A percentile compares a stretch with the other conserved stretches of the same genome.
These are phyloP conservation scores for Flaveria brownii DNA, from an alignment of 129 eudicot genomes.

Conservation along the genomic window DNA sequence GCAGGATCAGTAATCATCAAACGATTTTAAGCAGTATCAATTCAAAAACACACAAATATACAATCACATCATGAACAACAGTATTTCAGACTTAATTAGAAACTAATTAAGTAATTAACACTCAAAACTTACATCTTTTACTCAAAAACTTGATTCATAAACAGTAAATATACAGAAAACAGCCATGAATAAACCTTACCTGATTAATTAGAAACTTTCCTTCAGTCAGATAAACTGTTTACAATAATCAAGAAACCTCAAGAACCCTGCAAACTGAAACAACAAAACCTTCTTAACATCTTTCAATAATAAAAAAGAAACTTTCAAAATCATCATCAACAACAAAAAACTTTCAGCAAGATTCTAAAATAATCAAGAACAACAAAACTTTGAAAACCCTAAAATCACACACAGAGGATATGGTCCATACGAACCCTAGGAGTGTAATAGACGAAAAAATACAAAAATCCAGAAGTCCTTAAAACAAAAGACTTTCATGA, in stretches of 20 bases:
- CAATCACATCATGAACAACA: slow-evolving; percentile 9
- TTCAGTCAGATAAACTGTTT: slow-evolving; percentile 9
- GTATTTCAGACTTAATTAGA: neutral
- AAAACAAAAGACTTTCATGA: slow-evolving; percentile 20
- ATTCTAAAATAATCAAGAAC: slow-evolving; percentile 6
- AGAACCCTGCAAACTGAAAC: slow-evolving; percentile 25
- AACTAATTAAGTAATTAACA: neutral
- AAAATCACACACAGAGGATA: slow-evolving; percentile 18
- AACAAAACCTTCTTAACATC: slow-evolving; percentile 20
- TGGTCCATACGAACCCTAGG: slow-evolving; percentile 29
- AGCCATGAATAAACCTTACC: slow-evolving; percentile 14
- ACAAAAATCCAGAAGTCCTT: slow-evolving; percentile 17
- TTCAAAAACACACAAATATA: slow-evolving; percentile 9
- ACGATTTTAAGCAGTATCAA: neutral
- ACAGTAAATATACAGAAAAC: slow-evolving; percentile 2
- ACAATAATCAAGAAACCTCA: slow-evolving; percentile 22
- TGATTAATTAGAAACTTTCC: slow-evolving; percentile 22
- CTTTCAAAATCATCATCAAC: neutral
- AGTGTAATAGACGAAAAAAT: neutral
- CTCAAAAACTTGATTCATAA: slow-evolving; percentile 3
- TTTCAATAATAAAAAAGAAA: neutral
- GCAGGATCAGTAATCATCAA: neutral
- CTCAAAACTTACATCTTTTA: neutral
- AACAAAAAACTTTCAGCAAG: neutral
- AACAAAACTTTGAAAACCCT: slow-evolving; percentile 22